A percentile compares a stretch with the other conserved stretches of the same genome.
Evolutionary conservation across 768 basidiomycete genomes (phyloP).

Genomic region (Tephrocybe sp.): DNA sequence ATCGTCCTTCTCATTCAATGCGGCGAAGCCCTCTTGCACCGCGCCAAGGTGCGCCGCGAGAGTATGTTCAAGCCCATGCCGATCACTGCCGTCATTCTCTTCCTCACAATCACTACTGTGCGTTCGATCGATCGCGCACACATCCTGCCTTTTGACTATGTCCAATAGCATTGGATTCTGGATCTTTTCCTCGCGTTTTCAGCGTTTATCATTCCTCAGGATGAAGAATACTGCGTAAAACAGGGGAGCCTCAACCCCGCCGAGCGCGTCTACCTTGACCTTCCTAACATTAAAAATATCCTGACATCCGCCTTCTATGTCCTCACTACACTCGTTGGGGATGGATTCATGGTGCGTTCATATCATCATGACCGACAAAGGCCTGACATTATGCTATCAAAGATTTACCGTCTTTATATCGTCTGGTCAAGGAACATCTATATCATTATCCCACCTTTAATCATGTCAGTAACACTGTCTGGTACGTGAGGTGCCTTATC

Average conservation of each 20-base stretch:
- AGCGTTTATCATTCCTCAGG: slow-evolving; percentile 10
- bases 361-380: neutral
- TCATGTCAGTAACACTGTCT: slow-evolving; percentile 9
- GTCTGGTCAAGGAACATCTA: slow-evolving; percentile 12
- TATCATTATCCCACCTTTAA: slow-evolving; percentile 9
- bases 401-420: slow-evolving; percentile 17
- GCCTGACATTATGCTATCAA: neutral
- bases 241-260: slow-evolving; percentile 10
- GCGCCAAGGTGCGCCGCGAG: slow-evolving; percentile 15
- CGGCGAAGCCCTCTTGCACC: slow-evolving; percentile 14
- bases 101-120: slow-evolving; percentile 21
- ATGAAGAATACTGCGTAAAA: slow-evolving; percentile 10
- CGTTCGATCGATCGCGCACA: neutral
- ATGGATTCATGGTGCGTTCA: slow-evolving; percentile 15
- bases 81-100: slow-evolving; percentile 18
- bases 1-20: slow-evolving; percentile 20
- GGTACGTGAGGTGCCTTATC: neutral
- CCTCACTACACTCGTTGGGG: slow-evolving; percentile 12
- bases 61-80: slow-evolving; percentile 21
- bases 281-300: slow-evolving; percentile 9
- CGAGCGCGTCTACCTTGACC: slow-evolving; percentile 13
- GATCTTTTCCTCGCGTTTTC: slow-evolving; percentile 10
- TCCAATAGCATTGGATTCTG: slow-evolving; percentile 6
- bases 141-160: neutral
- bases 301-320: slow-evolving; percentile 13